These are phyloP conservation scores for Gaeumannomyces sp. DNA, from an alignment of 2,329 filamentous ascomycete species.

Conservation along the genomic window DNA sequence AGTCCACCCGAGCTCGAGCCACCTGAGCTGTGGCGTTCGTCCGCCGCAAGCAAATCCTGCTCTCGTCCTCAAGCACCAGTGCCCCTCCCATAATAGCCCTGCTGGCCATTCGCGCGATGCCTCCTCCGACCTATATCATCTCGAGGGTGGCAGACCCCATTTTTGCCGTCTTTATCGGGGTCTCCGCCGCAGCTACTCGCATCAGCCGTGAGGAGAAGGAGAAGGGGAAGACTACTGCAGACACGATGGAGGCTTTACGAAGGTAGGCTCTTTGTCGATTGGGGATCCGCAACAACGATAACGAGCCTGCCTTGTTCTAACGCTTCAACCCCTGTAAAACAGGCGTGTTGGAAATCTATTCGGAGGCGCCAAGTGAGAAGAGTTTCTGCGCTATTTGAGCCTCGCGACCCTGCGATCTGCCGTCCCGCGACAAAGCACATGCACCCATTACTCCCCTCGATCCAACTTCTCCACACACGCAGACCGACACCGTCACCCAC, in stretches of 20 bases:
- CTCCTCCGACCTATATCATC: slow-evolving; percentile 52
- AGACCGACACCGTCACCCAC: background rate
- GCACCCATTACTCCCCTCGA: background rate
- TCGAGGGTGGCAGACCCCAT: slow-evolving; percentile 53
- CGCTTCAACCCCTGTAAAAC: too few relatives aligned
- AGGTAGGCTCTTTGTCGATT: slow-evolving; percentile 26
- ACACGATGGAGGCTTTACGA: slow-evolving; percentile 43
- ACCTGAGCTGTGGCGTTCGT: too few relatives aligned
- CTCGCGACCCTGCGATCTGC: background rate
- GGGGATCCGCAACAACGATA: background rate
- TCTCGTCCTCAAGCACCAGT: background rate
- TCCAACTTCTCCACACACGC: background rate
- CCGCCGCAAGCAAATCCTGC: background rate
- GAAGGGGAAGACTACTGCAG: slow-evolving; percentile 45
- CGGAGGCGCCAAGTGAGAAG: background rate
- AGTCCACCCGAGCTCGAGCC: too few relatives aligned
- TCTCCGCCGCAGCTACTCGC: slow-evolving; percentile 48
- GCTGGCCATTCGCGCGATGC: slow-evolving; percentile 31
- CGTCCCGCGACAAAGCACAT: background rate
- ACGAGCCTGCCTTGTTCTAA: background rate
- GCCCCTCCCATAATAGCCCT: background rate
- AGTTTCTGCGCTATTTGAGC: background rate
- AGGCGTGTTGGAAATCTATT: background rate
- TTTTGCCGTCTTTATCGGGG: slow-evolving; percentile 50
- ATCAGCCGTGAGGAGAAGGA: slow-evolving; percentile 56